phyloP scores from a whole-genome alignment of 2,329 filamentous ascomycete species.

The Colletotrichum filicis region DNA sequence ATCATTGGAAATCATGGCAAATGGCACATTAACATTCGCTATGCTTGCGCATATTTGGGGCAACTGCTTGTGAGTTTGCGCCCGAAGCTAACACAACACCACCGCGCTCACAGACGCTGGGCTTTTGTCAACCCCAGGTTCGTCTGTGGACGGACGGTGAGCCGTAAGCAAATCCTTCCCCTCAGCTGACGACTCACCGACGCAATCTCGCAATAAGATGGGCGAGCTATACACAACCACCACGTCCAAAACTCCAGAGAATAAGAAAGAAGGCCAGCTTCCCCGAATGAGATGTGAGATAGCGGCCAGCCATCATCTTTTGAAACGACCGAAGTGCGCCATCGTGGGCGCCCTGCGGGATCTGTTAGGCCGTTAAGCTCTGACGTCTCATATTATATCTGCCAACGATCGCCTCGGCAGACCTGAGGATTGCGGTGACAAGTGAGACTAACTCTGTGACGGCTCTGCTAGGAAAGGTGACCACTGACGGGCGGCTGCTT shows the following conservation, averaged over 20 bases:
- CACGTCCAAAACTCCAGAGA: background rate
- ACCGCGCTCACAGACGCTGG: background rate
- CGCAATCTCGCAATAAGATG: background rate
- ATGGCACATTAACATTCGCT: background rate
- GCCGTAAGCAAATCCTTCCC: background rate
- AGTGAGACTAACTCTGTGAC: background rate
- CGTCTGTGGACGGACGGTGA: background rate
- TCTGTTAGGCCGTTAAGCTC: slow-evolving; percentile 19
- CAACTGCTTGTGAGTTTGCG: background rate
- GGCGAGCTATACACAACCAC: background rate
- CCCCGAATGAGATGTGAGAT: background rate
- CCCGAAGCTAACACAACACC: background rate
- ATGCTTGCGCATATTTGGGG: background rate
- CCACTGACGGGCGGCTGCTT: background rate
- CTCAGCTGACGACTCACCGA: slow-evolving; percentile 1
- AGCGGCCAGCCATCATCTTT: background rate
- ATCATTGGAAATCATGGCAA: background rate
- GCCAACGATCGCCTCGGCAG: background rate
- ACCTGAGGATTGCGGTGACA: background rate
- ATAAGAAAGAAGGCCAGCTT: background rate
- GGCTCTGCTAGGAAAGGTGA: background rate
- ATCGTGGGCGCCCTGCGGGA: background rate
- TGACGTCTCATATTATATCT: background rate
- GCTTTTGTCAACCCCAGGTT: too few species aligned
- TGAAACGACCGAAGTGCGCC: slow-evolving; percentile 22